Evolutionary conservation across 148 eudicot species (phyloP).

Genomic region (Fagopyrum esculentum): DNA sequence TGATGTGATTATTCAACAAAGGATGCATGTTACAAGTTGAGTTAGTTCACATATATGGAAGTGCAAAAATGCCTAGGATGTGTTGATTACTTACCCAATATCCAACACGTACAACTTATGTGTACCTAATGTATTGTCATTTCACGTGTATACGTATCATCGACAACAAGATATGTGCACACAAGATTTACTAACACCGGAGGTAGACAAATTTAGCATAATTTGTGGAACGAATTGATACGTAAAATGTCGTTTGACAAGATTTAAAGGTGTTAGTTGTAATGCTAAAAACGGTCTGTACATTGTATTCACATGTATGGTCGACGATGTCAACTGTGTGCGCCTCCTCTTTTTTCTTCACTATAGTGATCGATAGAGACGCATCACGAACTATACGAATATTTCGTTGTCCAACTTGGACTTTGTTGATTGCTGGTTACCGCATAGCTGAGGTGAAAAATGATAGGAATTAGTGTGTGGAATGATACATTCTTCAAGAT

Average conservation of each 20-base stretch:
- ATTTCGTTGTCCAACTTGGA: not conserved
- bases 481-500: too few species aligned
- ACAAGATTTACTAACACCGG: not conserved
- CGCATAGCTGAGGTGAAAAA: not conserved
- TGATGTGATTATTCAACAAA: conserved; percentile 8
- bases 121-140: not conserved
- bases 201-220: too few species aligned
- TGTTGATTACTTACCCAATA: not conserved
- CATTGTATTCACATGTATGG: not conserved
- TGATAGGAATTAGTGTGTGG: not conserved
- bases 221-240: not conserved
- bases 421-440: not conserved
- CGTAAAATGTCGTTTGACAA: not conserved
- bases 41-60: not conserved
- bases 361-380: not conserved
- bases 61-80: not conserved
- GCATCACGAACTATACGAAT: not conserved
- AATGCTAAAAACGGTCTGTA: not conserved
- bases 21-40: not conserved
- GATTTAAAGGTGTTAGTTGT: not conserved
- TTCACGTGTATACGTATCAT: not conserved
- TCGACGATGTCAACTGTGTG: not conserved
- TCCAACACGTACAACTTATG: not conserved
- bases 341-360: not conserved
- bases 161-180: not conserved